phyloP scores from a whole-genome alignment of 2,329 filamentous ascomycete genomes.

The Penicillium sp. region DNA sequence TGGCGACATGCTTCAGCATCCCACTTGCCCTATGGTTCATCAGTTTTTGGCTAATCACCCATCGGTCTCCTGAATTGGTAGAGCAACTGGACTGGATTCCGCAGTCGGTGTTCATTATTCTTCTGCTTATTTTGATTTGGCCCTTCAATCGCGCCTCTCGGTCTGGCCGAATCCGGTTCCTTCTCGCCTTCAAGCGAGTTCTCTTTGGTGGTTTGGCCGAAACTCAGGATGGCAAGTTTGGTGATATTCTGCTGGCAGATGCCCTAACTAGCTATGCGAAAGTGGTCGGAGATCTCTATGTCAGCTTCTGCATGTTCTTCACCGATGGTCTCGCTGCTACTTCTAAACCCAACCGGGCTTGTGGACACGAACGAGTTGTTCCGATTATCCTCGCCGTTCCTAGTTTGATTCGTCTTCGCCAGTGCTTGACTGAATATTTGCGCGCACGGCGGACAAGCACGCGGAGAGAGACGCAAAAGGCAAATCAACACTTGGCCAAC shows the following conservation, averaged over 20 bases:
- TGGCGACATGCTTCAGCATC: conserved; percentile 72
- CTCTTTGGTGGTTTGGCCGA: conserved; percentile 83
- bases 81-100: conserved; percentile 81
- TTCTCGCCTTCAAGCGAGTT: conserved; percentile 73
- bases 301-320: conserved; percentile 89
- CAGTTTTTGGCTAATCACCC: conserved; percentile 80
- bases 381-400: conserved; percentile 82
- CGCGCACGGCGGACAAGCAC: conserved; percentile 62
- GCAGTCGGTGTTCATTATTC: conserved; percentile 73
- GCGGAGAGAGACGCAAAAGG: conserved; percentile 59
- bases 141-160: conserved; percentile 69
- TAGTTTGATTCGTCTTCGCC: conserved; percentile 80
- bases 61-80: conserved; percentile 66
- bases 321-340: conserved; percentile 69
- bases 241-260: conserved; percentile 89
- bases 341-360: conserved; percentile 74
- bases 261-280: conserved; percentile 93
- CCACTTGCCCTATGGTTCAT: conserved; percentile 70
- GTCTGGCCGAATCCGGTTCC: conserved; percentile 71
- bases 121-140: conserved; percentile 69
- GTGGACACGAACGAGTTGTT: conserved; percentile 75
- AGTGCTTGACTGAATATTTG: conserved; percentile 85
- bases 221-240: conserved; percentile 86
- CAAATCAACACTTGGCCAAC: conserved; percentile 86
- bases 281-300: conserved; percentile 84